A percentile compares a stretch with the other conserved stretches of the same genome.
Evolutionary conservation across 140 eudicot species (phyloP).

Genomic region (Erigeron philadelphicus): DNA sequence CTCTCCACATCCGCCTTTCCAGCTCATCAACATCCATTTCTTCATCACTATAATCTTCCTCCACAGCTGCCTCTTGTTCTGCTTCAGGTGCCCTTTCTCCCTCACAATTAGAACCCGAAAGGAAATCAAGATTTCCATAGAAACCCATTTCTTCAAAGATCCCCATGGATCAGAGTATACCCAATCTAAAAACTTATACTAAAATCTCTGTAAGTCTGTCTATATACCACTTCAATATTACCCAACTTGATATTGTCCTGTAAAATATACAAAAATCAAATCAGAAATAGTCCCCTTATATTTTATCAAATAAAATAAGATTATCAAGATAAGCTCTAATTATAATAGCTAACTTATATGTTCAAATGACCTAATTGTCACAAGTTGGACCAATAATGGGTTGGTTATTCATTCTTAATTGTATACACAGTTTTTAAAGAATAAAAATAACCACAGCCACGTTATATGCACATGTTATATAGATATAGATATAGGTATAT

Average conservation of each 20-base stretch:
- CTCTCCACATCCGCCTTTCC: conserved; percentile 76
- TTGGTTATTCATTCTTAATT: neutral
- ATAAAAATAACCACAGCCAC: neutral
- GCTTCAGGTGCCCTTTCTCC: conserved; percentile 39
- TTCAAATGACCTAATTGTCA: neutral
- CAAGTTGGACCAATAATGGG: too few relatives aligned
- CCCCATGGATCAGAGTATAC: conserved; percentile 36
- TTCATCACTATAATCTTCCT: conserved; percentile 67
- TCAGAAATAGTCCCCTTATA: conserved; percentile 21
- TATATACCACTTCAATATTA: conserved; percentile 18
- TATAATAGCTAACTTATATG: neutral
- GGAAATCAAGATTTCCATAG: conserved; percentile 63
- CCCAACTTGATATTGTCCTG: conserved; percentile 24
- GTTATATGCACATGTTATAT: neutral
- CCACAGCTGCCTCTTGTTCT: conserved; percentile 47
- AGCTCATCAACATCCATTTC: conserved; percentile 76
- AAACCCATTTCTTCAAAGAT: conserved; percentile 68
- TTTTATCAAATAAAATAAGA: neutral
- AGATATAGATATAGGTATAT: neutral
- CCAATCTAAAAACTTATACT: conserved; percentile 15
- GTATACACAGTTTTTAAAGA: neutral
- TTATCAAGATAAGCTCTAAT: neutral
- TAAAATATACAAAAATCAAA: conserved; percentile 3
- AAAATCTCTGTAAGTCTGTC: conserved; percentile 10
- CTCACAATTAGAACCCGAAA: conserved; percentile 42